These are phyloP conservation scores for Tieghemostelium lacteum DNA, from an alignment of 78 protist genomes.

Conservation along the genomic window DNA sequence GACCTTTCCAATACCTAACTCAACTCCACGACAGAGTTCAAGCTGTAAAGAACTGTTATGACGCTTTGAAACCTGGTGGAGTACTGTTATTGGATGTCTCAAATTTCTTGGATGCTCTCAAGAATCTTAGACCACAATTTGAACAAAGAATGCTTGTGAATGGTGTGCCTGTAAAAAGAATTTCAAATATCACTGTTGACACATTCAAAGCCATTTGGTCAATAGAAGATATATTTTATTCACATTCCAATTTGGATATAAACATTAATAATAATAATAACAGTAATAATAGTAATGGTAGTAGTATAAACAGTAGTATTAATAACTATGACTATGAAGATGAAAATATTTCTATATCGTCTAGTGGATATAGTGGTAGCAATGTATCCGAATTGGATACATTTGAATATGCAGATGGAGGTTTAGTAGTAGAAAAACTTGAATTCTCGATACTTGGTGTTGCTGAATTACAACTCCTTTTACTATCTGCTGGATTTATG, in stretches of 20 bases:
- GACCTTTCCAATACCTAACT: slow-evolving; percentile 62
- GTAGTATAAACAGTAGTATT: too few relatives aligned
- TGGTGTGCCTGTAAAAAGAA: slow-evolving; percentile 40
- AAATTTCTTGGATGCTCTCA: slow-evolving; percentile 49
- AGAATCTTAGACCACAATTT: slow-evolving; percentile 1
- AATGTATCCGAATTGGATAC: neutral
- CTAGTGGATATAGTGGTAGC: neutral
- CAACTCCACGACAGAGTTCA: slow-evolving; percentile 2
- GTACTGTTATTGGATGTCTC: slow-evolving; percentile 43
- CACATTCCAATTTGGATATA: neutral
- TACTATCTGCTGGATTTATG: slow-evolving; percentile 28
- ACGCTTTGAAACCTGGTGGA: slow-evolving; percentile 47
- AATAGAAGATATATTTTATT: slow-evolving; percentile 48
- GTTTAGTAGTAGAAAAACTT: neutral
- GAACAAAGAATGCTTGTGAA: slow-evolving; percentile 57
- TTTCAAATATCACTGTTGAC: slow-evolving; percentile 11
- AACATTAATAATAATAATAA: neutral
- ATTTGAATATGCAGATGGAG: slow-evolving; percentile 25
- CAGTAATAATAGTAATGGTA: neutral
- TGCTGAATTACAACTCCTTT: slow-evolving; percentile 30
- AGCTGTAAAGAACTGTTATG: slow-evolving; percentile 26
- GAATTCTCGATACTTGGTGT: slow-evolving; percentile 15
- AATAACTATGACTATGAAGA: neutral
- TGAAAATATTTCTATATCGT: neutral
- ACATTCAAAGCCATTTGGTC: slow-evolving; percentile 25